Evolutionary conservation across 2,329 filamentous ascomycete genomes (phyloP), one percentile per base, ranked within the genome.

Genomic region (Fusarium xyrophilum): DNA sequence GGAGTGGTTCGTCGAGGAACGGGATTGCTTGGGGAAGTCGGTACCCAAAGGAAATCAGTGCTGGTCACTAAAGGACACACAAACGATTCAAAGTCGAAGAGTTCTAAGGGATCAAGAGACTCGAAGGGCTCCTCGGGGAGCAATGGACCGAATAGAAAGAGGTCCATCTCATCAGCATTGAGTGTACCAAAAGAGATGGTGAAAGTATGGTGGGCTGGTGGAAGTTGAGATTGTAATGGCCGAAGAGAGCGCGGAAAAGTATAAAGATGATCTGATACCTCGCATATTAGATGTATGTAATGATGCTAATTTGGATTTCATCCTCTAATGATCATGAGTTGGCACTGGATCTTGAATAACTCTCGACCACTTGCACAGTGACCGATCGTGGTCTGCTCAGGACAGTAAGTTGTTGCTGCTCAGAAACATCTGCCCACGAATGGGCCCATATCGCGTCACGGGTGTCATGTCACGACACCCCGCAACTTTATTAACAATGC

Each of bases 191-290:
- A 68, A 32, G 71, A 73, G 69, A 53, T 73, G 54, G 71, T 73
- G 32, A 74, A 73, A 56, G 71, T 73, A 35, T 73, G 71, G 71
- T 73, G 71, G 71, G 61, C 69, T 19, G 47, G 68, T n/a, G 47
- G 68, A 17, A 33, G 52, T 40, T 67, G 39, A 47, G 15, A 23
- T 32, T 36, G 50, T 40, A 48, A 52, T 52, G 56, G 28, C 25
- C 19, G 52, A 44, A n/a, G 62, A 27, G 33, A 44, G 50, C 25
- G 54, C n/a, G 43, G 50, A 63, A 68, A 68, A 68, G 57, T 63
- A 67, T 39, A 68, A 53, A 51, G n/a, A 17, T 48, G 48, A 25
- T 44, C 53, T 68, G 40, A 53, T 63, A 54, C 51, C 51, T 54
- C 17, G 28, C 40, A 50, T 33, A 63, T 30, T 58, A 63, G 30